Conservation (phyloP, 75 land plant genomes). For the Gnetum montanum region DNA sequence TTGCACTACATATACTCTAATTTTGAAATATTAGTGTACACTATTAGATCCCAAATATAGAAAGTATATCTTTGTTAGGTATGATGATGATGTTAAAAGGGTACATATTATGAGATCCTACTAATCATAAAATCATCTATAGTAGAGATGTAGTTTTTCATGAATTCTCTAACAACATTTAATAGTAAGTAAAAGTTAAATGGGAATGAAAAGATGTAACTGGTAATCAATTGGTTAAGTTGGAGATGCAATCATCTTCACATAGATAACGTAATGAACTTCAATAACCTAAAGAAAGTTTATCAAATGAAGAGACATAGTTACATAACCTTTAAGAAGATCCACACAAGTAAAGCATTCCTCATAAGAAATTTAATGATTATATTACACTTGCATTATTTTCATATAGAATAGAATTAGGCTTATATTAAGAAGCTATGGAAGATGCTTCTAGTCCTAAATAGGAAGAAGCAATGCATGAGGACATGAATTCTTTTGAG, state of each 20-base stretch:
- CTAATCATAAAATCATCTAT: background rate
- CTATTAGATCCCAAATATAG: slow-evolving; percentile 10
- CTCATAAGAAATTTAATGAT: no score
- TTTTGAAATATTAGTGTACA: slow-evolving; percentile 6
- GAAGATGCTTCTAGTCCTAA: no score
- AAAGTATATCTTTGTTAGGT: background rate
- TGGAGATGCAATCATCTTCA: no score
- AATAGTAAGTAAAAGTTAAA: background rate
- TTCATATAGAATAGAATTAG: no score
- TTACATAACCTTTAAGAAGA: no score
- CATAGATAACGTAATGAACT: no score
- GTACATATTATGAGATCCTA: background rate
- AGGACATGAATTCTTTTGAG: background rate
- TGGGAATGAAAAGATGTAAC: background rate
- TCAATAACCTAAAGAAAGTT: no score
- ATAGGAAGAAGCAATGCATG: background rate
- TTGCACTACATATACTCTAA: slow-evolving; percentile 9
- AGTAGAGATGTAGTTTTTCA: background rate
- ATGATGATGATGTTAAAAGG: background rate
- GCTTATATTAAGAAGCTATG: no score
- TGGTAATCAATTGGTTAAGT: no score
- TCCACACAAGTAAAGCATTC: no score
- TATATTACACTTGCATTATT: no score
- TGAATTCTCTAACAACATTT: background rate
- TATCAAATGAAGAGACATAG: no score